Conservation (phyloP, 768 basidiomycete genomes). For the Termitomyces sp. region DNA sequence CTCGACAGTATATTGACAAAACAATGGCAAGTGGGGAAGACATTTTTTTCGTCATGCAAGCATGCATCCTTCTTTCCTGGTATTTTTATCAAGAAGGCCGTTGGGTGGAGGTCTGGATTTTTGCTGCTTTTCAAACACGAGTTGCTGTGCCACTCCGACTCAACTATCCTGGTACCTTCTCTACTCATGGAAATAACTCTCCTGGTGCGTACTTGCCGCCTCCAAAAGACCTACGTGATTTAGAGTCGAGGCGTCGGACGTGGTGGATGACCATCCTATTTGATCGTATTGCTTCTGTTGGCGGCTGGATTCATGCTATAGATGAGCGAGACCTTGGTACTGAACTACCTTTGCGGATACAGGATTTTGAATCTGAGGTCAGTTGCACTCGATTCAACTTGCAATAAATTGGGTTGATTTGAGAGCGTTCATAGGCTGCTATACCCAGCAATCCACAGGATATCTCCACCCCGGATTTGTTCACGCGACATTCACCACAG, state of each 20-base stretch:
- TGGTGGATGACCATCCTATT: slow-evolving; percentile 94
- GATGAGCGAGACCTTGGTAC: slow-evolving; percentile 85
- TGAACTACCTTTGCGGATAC: slow-evolving; percentile 71
- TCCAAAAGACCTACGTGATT: slow-evolving; percentile 69
- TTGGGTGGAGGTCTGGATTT: slow-evolving; percentile 91
- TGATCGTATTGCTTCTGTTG: slow-evolving; percentile 77
- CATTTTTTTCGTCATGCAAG: slow-evolving; percentile 85
- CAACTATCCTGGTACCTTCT: slow-evolving; percentile 85
- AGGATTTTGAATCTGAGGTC: slow-evolving; percentile 78
- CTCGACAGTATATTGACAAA: slow-evolving; percentile 82
- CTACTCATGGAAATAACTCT: slow-evolving; percentile 61
- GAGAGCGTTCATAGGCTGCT: slow-evolving; percentile 37
- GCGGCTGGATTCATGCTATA: slow-evolving; percentile 84
- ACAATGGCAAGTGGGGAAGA: slow-evolving; percentile 89
- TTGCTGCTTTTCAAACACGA: slow-evolving; percentile 81
- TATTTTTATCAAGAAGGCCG: slow-evolving; percentile 89
- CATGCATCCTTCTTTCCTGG: slow-evolving; percentile 84
- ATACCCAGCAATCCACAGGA: slow-evolving; percentile 77
- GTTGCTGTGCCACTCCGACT: slow-evolving; percentile 79
- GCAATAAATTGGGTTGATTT: not conserved
- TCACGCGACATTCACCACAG: slow-evolving; percentile 65
- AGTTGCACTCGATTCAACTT: slow-evolving; percentile 16
- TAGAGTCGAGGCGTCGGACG: slow-evolving; percentile 76
- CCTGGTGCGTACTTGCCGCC: slow-evolving; percentile 79
- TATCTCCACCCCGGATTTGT: slow-evolving; percentile 58